These are phyloP conservation scores for Podospora anserina DNA, from an alignment of 495 filamentous ascomycete genomes.

Conservation along the genomic window DNA sequence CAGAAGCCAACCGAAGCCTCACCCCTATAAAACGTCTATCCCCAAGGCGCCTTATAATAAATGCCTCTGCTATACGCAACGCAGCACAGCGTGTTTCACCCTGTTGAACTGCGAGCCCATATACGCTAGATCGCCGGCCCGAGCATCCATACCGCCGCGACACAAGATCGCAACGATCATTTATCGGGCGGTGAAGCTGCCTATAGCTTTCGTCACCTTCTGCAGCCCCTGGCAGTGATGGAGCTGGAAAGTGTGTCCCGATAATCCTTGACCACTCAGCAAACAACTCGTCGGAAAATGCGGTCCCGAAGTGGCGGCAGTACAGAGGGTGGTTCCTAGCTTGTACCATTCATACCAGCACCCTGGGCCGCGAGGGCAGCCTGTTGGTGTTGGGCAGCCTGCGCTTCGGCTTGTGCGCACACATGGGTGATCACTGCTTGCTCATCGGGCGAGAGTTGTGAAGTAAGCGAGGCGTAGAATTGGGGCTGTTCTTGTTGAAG, in stretches of 20 bases:
- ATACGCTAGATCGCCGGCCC: background rate
- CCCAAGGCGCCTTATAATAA: background rate
- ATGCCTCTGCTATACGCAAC: background rate
- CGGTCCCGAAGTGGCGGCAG: background rate
- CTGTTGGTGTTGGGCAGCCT: conserved; percentile 38
- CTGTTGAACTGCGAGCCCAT: background rate
- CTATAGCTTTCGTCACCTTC: background rate
- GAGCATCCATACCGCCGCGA: background rate
- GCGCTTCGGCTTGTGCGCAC: conserved; percentile 69
- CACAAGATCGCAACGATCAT: background rate
- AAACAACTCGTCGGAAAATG: background rate
- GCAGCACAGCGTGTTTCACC: background rate
- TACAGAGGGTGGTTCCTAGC: conserved; percentile 20
- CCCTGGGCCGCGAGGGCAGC: conserved; percentile 15
- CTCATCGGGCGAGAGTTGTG: conserved; percentile 74
- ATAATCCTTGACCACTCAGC: background rate
- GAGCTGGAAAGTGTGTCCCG: background rate
- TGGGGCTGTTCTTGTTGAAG: conserved; percentile 88
- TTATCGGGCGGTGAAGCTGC: background rate
- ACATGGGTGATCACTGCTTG: conserved; percentile 76
- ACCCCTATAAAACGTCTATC: background rate
- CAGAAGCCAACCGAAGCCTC: background rate
- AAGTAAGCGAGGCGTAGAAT: conserved; percentile 77
- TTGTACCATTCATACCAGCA: conserved; percentile 23
- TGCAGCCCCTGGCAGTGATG: background rate